Conservation (phyloP, 1,284 basidiomycete species). For the Phellopilus nigrolimitatus region DNA sequence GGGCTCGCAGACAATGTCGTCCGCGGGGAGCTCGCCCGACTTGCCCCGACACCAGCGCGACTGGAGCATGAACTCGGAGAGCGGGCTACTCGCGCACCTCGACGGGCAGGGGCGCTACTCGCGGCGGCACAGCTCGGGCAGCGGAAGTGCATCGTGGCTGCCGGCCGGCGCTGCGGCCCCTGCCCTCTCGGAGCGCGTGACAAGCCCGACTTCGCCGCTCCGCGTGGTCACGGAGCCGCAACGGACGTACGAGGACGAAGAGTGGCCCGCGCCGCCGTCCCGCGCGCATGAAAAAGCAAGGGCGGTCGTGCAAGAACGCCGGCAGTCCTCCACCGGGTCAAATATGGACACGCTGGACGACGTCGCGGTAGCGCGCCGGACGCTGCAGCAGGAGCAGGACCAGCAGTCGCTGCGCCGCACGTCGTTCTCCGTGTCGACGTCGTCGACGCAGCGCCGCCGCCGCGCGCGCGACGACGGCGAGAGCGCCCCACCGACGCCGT, state of each 20-base stretch:
- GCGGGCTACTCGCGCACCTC: constrained; percentile 1
- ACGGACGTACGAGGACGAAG: too few relatives aligned
- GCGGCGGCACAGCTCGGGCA: not conserved
- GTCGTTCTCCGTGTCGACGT: constrained; percentile 10
- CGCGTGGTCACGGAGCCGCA: constrained; percentile 9
- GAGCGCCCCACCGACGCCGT: constrained; percentile 2
- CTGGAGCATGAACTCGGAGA: constrained; percentile 11
- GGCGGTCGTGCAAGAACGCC: constrained; percentile 8
- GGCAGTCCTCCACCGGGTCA: not conserved
- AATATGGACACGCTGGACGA: not conserved
- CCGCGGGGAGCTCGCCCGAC: constrained; percentile 4
- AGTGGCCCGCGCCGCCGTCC: not conserved
- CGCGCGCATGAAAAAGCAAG: not conserved
- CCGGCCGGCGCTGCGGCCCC: constrained; percentile 12
- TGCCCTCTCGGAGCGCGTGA: not conserved
- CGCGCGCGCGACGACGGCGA: not conserved
- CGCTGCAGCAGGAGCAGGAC: not conserved
- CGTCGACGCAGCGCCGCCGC: constrained; percentile 10
- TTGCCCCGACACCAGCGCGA: constrained; percentile 8
- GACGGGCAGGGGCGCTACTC: not conserved
- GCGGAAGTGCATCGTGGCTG: constrained; percentile 4
- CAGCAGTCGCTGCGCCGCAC: not conserved
- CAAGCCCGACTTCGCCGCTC: constrained; percentile 8
- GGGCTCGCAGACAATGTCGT: constrained; percentile 10
- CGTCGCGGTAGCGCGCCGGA: not conserved